phyloP scores from a whole-genome alignment of 257 asterid genomes.

The Solanum habrochaites region DNA sequence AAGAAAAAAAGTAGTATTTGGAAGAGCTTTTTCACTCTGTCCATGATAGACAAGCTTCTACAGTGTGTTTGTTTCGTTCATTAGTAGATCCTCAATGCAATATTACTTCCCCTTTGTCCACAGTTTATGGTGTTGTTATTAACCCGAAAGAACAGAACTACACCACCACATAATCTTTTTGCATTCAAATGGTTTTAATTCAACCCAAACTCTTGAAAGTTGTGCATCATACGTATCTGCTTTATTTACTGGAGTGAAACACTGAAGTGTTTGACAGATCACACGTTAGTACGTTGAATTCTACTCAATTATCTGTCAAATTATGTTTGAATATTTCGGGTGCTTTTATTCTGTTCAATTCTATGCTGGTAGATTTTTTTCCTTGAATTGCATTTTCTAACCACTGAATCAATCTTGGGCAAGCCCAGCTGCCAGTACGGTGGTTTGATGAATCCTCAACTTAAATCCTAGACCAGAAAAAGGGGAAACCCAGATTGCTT shows the following conservation, averaged over 20 bases:
- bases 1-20: neutral
- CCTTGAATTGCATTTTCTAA: neutral
- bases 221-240: neutral
- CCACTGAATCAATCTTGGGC: neutral
- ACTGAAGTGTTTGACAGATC: neutral
- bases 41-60: neutral
- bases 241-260: neutral
- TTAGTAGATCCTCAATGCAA: neutral
- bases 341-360: neutral
- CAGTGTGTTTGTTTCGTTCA: neutral
- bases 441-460: conserved; percentile 62
- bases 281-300: neutral
- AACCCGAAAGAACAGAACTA: too few species aligned
- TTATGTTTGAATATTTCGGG: neutral
- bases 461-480: conserved; percentile 37
- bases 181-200: neutral
- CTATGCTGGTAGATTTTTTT: neutral
- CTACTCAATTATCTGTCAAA: neutral
- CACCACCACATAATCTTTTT: neutral
- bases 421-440: conserved; percentile 78
- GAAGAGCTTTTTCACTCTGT: neutral
- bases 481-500: conserved; percentile 47
- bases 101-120: neutral
- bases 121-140: neutral
- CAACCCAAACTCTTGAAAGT: neutral